Conservation (phyloP, 2,329 filamentous ascomycete species). For the Thelonectria olida region DNA sequence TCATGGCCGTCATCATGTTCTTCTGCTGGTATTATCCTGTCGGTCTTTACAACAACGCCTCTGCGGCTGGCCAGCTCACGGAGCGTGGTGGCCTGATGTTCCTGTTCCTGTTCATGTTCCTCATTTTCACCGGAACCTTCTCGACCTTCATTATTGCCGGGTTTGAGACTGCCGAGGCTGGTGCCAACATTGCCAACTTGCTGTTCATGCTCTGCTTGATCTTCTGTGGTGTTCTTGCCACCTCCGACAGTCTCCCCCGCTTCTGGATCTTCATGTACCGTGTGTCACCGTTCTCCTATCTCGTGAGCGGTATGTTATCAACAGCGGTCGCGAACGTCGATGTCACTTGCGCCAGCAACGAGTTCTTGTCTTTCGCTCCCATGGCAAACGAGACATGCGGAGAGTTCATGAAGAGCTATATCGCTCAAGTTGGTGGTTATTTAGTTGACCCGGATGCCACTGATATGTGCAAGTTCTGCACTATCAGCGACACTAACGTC, state of each 20-base stretch:
- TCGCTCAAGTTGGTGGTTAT: slow-evolving; percentile 59
- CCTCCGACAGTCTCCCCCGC: slow-evolving; percentile 63
- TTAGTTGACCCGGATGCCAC: slow-evolving; percentile 60
- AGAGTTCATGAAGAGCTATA: slow-evolving; percentile 66
- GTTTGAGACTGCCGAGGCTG: slow-evolving; percentile 71
- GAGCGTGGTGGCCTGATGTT: slow-evolving; percentile 84
- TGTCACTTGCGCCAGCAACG: slow-evolving; percentile 75
- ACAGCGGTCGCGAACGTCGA: slow-evolving; percentile 73
- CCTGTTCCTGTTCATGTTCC: slow-evolving; percentile 77
- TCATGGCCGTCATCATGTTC: slow-evolving; percentile 81
- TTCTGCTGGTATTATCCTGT: slow-evolving; percentile 89
- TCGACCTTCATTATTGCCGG: slow-evolving; percentile 78
- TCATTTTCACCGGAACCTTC: slow-evolving; percentile 85
- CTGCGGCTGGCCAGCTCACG: slow-evolving; percentile 65
- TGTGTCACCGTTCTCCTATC: slow-evolving; percentile 83
- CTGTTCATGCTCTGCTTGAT: slow-evolving; percentile 69
- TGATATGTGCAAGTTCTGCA: slow-evolving; percentile 66
- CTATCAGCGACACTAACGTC: slow-evolving; percentile 59
- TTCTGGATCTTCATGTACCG: slow-evolving; percentile 66
- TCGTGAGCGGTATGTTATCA: slow-evolving; percentile 77
- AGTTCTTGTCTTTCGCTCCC: slow-evolving; percentile 73
- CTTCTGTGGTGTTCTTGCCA: slow-evolving; percentile 42
- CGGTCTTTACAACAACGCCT: slow-evolving; percentile 77
- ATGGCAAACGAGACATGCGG: slow-evolving; percentile 65
- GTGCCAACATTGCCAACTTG: slow-evolving; percentile 73